Conservation (phyloP, 2,329 filamentous ascomycete genomes). For the Colletotrichum tofieldiae region DNA sequence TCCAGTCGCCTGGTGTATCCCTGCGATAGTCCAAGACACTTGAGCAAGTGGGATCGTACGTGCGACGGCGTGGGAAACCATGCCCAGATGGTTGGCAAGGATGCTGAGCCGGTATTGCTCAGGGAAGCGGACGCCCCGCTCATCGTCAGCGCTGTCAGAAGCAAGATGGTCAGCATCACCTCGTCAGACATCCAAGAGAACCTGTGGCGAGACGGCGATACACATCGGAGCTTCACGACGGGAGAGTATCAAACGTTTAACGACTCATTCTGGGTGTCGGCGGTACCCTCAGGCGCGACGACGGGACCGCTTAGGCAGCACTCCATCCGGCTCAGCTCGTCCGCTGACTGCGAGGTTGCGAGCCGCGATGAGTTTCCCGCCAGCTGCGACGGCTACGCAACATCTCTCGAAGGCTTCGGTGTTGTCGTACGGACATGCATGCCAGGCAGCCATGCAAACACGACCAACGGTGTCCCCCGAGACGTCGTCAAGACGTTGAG, state of each 20-base stretch:
- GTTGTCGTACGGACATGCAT: slow-evolving; percentile 33
- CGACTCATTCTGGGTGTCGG: slow-evolving; percentile 40
- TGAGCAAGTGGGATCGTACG: slow-evolving; percentile 33
- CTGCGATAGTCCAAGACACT: slow-evolving; percentile 21
- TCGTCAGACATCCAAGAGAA: slow-evolving; percentile 37
- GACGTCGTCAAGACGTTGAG: slow-evolving; percentile 33
- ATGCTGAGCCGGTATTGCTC: slow-evolving; percentile 33
- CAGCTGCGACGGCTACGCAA: slow-evolving; percentile 32
- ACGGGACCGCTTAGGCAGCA: slow-evolving; percentile 40
- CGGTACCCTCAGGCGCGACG: slow-evolving; percentile 29
- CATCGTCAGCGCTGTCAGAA: slow-evolving; percentile 19
- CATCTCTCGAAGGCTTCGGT: slow-evolving; percentile 34
- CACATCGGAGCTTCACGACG: slow-evolving; percentile 27
- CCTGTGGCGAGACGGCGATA: slow-evolving; percentile 37
- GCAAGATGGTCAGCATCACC: slow-evolving; percentile 29
- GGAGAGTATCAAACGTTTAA: slow-evolving; percentile 30
- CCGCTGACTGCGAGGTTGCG: slow-evolving; percentile 22
- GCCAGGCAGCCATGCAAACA: slow-evolving; percentile 7
- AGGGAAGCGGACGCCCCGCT: slow-evolving; percentile 13
- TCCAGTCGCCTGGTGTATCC: slow-evolving; percentile 32
- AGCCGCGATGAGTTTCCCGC: slow-evolving; percentile 29
- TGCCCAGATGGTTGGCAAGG: slow-evolving; percentile 30
- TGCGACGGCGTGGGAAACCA: slow-evolving; percentile 11
- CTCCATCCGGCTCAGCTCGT: slow-evolving; percentile 39
- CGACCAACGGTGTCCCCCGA: slow-evolving; percentile 2